Evolutionary conservation across 352 stramenopile species (phyloP).

Genomic region (Thalassiosira livingstoniorum): DNA sequence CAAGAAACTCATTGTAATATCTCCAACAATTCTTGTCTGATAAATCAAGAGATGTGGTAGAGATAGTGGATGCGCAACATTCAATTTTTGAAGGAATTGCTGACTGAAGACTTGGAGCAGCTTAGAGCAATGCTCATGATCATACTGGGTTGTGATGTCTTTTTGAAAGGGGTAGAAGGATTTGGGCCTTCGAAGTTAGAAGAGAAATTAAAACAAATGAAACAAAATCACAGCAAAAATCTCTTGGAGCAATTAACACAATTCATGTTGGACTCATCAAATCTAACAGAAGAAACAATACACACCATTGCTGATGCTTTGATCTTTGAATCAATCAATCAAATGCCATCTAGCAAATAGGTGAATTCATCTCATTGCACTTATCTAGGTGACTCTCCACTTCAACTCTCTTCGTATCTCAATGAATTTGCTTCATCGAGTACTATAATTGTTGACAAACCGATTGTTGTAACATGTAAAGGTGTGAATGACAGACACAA

Average conservation of each 20-base stretch:
- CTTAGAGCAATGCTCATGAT: slow-evolving; percentile 10
- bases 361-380: neutral
- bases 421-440: slow-evolving; percentile 12
- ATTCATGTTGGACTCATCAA: too few species aligned
- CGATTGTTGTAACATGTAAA: slow-evolving; percentile 5
- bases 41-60: neutral
- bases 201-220: too few species aligned
- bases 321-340: slow-evolving; percentile 38
- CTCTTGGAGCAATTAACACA: too few species aligned
- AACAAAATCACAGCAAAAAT: too few species aligned
- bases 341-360: neutral
- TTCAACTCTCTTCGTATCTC: slow-evolving; percentile 5
- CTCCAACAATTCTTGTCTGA: neutral
- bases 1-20: neutral
- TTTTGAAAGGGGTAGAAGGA: neutral
- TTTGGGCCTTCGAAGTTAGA: neutral
- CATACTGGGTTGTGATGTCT: slow-evolving; percentile 32
- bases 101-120: too few species aligned
- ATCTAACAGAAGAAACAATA: too few species aligned
- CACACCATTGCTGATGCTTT: slow-evolving; percentile 14
- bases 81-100: slow-evolving; percentile 18
- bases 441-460: neutral
- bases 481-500: neutral
- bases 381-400: slow-evolving; percentile 11
- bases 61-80: neutral